Evolutionary conservation across 108 stramenopile species (phyloP).

Genomic region (Nannochloropsis oceanica): DNA sequence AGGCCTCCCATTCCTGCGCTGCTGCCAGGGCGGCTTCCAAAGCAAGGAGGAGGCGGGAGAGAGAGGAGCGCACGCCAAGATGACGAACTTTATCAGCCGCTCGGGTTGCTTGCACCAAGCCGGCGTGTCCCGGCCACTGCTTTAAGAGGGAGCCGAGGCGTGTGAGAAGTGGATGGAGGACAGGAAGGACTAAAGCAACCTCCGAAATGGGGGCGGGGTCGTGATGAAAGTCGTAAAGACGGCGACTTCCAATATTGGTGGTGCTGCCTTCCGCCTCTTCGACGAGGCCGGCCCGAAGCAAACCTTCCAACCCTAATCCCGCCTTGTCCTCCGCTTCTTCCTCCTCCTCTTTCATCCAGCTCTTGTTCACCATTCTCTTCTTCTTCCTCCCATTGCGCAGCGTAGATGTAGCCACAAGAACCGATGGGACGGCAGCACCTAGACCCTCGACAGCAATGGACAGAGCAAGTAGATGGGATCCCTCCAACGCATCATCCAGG

Average conservation of each 20-base stretch:
- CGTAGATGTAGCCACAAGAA: neutral
- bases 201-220: neutral
- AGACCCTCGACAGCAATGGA: neutral
- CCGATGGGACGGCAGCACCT: neutral
- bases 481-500: neutral
- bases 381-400: neutral
- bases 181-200: neutral
- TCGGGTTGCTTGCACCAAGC: constrained; percentile 21
- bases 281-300: neutral
- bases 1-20: constrained; percentile 93
- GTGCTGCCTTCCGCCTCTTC: neutral
- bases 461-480: neutral
- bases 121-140: neutral
- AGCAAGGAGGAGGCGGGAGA: constrained; percentile 73
- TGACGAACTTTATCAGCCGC: constrained; percentile 28
- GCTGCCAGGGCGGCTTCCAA: constrained; percentile 66
- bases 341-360: neutral
- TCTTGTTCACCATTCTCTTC: neutral
- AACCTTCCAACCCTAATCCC: neutral
- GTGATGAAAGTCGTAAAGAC: neutral
- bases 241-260: neutral
- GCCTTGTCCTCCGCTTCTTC: neutral
- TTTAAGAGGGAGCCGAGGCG: neutral
- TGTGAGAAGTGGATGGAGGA: neutral
- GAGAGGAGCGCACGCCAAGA: constrained; percentile 35